Evolutionary conservation across 257 asterid species (phyloP).

Genomic region (Penstemon barbatus): DNA sequence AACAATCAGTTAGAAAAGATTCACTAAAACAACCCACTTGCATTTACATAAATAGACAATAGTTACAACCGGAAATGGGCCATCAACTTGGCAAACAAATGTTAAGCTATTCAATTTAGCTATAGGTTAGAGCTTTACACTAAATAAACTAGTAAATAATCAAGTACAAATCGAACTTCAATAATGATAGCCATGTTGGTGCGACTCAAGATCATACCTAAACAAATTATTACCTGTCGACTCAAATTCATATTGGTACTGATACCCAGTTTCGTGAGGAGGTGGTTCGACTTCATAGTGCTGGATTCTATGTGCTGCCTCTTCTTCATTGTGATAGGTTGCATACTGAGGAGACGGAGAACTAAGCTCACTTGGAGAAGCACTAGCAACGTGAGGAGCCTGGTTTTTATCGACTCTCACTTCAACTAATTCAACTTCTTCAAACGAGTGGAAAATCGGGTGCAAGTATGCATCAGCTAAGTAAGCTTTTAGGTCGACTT

Average conservation of each 20-base stretch:
- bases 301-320: conserved; percentile 42
- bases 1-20: too few relatives aligned
- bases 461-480: conserved; percentile 92
- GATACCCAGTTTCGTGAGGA: conserved; percentile 28
- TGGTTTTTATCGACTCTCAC: conserved; percentile 52
- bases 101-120: neutral
- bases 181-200: conserved; percentile 48
- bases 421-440: conserved; percentile 70
- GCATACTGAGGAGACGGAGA: conserved; percentile 52
- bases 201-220: conserved; percentile 41
- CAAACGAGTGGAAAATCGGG: conserved; percentile 85
- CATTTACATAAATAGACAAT: conserved; percentile 18
- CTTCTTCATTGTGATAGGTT: conserved; percentile 31
- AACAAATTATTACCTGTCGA: conserved; percentile 18
- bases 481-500: conserved; percentile 53
- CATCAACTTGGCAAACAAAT: conserved; percentile 7
- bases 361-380: conserved; percentile 49
- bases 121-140: conserved; percentile 21
- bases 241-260: conserved; percentile 46
- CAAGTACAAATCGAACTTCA: conserved; percentile 30
- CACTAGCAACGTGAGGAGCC: conserved; percentile 33
- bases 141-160: conserved; percentile 10
- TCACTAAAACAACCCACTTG: neutral
- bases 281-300: conserved; percentile 54
- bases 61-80: conserved; percentile 15